These are phyloP conservation scores for Mitragyna speciosa DNA, from an alignment of 257 asterid species.

Conservation along the genomic window DNA sequence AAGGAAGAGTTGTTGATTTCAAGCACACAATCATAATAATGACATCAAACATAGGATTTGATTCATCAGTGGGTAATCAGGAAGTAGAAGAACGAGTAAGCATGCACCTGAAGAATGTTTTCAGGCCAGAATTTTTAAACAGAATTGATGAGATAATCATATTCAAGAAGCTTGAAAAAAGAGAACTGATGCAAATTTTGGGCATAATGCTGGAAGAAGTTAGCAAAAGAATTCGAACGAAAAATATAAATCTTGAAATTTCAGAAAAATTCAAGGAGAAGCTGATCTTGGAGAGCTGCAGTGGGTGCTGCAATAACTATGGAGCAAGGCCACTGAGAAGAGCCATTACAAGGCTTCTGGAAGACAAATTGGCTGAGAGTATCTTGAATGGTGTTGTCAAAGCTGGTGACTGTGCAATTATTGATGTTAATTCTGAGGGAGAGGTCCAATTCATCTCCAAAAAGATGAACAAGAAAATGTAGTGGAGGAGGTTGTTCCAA, in stretches of 20 bases:
- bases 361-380: conserved; percentile 85
- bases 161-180: conserved; percentile 69
- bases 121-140: conserved; percentile 29
- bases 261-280: conserved; percentile 62
- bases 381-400: conserved; percentile 63
- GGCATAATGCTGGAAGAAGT: conserved; percentile 76
- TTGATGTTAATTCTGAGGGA: conserved; percentile 64
- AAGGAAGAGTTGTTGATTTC: conserved; percentile 80
- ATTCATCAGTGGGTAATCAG: conserved; percentile 55
- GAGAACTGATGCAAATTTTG: conserved; percentile 74
- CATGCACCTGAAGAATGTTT: conserved; percentile 61
- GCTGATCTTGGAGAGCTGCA: conserved; percentile 51
- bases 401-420: conserved; percentile 65
- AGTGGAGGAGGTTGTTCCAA: neutral
- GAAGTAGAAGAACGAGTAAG: conserved; percentile 61
- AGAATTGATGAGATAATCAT: conserved; percentile 76
- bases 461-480: neutral
- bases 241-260: conserved; percentile 61
- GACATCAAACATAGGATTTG: conserved; percentile 79
- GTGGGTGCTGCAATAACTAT: conserved; percentile 47
- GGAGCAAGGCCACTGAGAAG: conserved; percentile 86
- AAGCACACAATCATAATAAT: conserved; percentile 77
- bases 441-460: neutral
- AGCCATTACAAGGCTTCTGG: conserved; percentile 77
- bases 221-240: conserved; percentile 49